Base-by-base conservation (phyloP, 331 rosid genomes). In the Rhamnella rubrinervis region DNA sequence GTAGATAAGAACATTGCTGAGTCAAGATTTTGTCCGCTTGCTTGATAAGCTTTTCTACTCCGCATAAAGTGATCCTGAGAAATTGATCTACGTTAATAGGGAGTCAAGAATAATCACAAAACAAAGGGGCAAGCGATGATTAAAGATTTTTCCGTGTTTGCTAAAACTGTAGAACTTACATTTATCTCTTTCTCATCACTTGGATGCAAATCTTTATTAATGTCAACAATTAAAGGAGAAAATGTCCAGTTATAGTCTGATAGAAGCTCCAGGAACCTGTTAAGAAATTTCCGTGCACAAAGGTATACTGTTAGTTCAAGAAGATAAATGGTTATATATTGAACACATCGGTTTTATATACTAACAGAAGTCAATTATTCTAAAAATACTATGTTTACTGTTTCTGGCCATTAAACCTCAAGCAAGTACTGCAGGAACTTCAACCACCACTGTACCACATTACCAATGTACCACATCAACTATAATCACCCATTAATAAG, bases 161-260 rank as follows among this genome's bases (percentile, higher is more conserved):
- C 37, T 52, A 26, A 61, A 67, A 67, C 57, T 65, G 71, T 31
- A 73, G 71, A 80, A 81, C 97, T 84, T 83, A 89, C 98, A 9
- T 71, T 75, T 84, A 95, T 89, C 83, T 89, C 90, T 80, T 86
- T 89, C 87, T 68, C 78, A 47, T 80, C 93, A 71, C 80, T 68
- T 28, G 70, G 67, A 74, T 77, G 72, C 75, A 87, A 75, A 74
- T 87, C 92, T 76, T 80, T 75, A 63, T 87, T 91, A 74, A 89
- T 89, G 93, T 95, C 97, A 62, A 95, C 90, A 73, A 91, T 72
- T 72, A 95, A 63, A 6, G 96, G 82, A 69, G 91, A 84, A 82
- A 87, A 91, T 63, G 87, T 78, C 98, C 97, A 93, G 71, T 91
- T 95, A 78, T 87, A 95, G 72, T 89, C 80, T 40, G 96, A 83